A percentile compares a stretch with the other conserved stretches of the same genome.
phyloP scores from a whole-genome alignment of 495 filamentous ascomycete species.

The Astrocystis sublimbata region DNA sequence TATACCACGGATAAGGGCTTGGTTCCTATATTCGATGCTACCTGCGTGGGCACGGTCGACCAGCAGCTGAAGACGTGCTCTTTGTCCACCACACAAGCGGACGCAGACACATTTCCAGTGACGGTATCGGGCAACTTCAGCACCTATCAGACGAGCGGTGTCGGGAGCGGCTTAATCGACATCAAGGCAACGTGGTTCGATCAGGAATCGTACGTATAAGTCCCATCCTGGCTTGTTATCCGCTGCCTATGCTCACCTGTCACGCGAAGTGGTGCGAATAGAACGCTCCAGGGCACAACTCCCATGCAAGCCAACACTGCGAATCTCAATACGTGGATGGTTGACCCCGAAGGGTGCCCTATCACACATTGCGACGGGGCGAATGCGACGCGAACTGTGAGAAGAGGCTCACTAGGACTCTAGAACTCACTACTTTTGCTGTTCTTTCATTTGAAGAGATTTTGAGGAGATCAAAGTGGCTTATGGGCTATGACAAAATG shows the following conservation, averaged over 20 bases:
- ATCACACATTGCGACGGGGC: background rate
- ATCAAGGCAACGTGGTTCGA: slow-evolving; percentile 10
- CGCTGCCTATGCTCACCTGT: background rate
- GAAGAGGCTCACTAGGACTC: background rate
- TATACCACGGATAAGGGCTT: background rate
- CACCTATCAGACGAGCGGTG: slow-evolving; percentile 17
- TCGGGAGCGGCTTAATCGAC: slow-evolving; percentile 14
- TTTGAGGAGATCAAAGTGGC: background rate
- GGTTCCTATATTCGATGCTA: slow-evolving; percentile 3
- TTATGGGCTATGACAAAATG: background rate
- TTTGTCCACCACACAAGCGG: background rate
- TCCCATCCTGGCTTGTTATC: background rate
- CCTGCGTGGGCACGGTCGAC: slow-evolving; percentile 8
- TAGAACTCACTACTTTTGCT: background rate
- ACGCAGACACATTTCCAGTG: background rate
- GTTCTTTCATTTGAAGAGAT: too few relatives aligned
- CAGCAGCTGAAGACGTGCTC: background rate
- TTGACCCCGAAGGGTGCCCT: slow-evolving; percentile 11
- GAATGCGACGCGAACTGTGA: background rate
- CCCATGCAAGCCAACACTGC: background rate
- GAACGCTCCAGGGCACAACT: slow-evolving; percentile 6
- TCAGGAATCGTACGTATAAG: slow-evolving; percentile 4
- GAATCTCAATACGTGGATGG: slow-evolving; percentile 9
- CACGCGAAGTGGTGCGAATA: background rate
- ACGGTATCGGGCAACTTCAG: slow-evolving; percentile 16